These are phyloP conservation scores for Zoysia japonica DNA, from an alignment of 176 grass and related monocot genomes.

Conservation along the genomic window DNA sequence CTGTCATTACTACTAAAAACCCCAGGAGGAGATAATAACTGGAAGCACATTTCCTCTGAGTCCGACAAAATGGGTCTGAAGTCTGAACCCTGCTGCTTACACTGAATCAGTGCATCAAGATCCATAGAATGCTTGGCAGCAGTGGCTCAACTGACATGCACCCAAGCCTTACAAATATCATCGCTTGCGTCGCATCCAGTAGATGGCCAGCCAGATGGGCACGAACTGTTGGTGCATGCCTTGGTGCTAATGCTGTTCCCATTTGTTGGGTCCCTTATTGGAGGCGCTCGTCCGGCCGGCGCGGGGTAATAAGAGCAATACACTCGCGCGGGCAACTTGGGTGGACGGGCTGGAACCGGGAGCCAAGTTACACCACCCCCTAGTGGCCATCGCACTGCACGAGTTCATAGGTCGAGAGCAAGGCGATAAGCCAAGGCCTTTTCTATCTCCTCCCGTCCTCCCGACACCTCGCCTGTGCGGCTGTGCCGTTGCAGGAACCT, in stretches of 20 bases:
- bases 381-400: slow-evolving; percentile 33
- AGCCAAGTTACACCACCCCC: not conserved
- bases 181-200: not conserved
- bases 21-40: no score
- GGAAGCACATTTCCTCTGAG: no score
- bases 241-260: slow-evolving; percentile 43
- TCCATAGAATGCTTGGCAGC: no score
- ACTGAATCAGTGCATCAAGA: no score
- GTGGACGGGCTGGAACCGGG: slow-evolving; percentile 33
- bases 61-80: no score
- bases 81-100: no score
- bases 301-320: slow-evolving; percentile 30
- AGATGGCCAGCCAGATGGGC: not conserved
- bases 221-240: not conserved
- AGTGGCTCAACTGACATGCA: not conserved
- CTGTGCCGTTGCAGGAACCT: no score
- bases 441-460: slow-evolving; percentile 37
- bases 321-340: slow-evolving; percentile 38
- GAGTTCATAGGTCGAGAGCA: not conserved
- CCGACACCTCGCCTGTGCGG: no score
- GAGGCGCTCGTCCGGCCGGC: not conserved
- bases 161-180: not conserved
- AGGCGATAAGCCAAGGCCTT: not conserved
- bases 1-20: not conserved
- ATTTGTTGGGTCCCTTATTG: not conserved